Conservation (phyloP, 179 eudicot genomes). For the Corrigiola litoralis region DNA sequence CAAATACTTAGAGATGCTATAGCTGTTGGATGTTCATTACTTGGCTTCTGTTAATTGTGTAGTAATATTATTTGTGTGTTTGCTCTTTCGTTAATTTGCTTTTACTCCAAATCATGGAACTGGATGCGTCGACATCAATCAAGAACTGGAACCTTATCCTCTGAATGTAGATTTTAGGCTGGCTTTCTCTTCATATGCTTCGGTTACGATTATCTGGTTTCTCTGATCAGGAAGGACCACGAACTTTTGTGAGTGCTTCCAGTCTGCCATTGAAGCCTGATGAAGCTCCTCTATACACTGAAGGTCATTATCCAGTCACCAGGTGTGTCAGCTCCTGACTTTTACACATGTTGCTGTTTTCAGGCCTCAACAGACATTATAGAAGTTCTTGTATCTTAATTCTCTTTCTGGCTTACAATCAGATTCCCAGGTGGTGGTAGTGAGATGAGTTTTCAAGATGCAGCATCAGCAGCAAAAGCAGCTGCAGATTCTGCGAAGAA, state of each 20-base stretch:
- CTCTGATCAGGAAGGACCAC: slow-evolving; percentile 68
- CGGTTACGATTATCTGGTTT: neutral
- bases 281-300: slow-evolving; percentile 32
- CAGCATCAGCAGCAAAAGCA: slow-evolving; percentile 81
- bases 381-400: neutral
- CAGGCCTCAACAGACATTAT: neutral
- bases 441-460: slow-evolving; percentile 42
- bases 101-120: too few species aligned
- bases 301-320: slow-evolving; percentile 33
- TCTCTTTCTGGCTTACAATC: neutral
- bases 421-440: slow-evolving; percentile 37
- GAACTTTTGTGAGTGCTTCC: slow-evolving; percentile 71
- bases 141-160: too few species aligned
- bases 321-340: slow-evolving; percentile 23
- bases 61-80: too few species aligned
- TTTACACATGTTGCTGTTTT: neutral
- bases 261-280: slow-evolving; percentile 55
- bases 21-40: too few species aligned
- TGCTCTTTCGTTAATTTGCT: too few species aligned
- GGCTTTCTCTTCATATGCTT: neutral
- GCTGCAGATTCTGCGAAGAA: slow-evolving; percentile 77
- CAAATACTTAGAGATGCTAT: too few species aligned
- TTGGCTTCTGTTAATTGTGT: too few species aligned
- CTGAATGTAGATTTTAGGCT: too few species aligned
- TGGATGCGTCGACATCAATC: too few species aligned